Conservation (phyloP, 2,329 filamentous ascomycete species). For the Fusarium nematophilum region DNA sequence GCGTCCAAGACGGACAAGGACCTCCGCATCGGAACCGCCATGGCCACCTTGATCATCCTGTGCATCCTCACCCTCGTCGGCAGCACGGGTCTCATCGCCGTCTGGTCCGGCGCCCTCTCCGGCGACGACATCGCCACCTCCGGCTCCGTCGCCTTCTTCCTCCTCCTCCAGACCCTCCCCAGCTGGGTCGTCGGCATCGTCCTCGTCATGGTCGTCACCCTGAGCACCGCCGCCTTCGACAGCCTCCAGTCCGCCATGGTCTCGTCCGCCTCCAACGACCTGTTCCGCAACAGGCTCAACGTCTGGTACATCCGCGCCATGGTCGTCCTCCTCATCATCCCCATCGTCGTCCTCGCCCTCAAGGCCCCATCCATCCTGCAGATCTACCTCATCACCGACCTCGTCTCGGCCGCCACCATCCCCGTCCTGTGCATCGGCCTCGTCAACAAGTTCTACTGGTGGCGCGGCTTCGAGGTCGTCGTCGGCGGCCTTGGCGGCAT, state of each 20-base stretch:
- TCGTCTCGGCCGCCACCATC: slow-evolving; percentile 80
- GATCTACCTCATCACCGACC: slow-evolving; percentile 85
- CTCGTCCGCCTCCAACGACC: slow-evolving; percentile 84
- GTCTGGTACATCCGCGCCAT: slow-evolving; percentile 77
- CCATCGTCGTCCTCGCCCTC: slow-evolving; percentile 78
- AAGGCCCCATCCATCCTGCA: slow-evolving; percentile 80
- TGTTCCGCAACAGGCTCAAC: slow-evolving; percentile 84
- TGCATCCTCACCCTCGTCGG: slow-evolving; percentile 80
- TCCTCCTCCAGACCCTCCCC: slow-evolving; percentile 77
- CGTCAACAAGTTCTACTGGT: slow-evolving; percentile 76
- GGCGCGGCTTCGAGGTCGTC: slow-evolving; percentile 84
- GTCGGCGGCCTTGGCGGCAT: slow-evolving; percentile 82
- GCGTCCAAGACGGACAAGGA: slow-evolving; percentile 83
- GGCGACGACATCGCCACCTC: slow-evolving; percentile 65
- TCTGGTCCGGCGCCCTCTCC: slow-evolving; percentile 79
- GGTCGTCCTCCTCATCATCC: slow-evolving; percentile 79
- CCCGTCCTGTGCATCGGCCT: slow-evolving; percentile 81
- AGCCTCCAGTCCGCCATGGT: slow-evolving; percentile 86
- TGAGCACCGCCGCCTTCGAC: slow-evolving; percentile 84
- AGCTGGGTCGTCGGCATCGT: slow-evolving; percentile 86
- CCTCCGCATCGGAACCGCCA: slow-evolving; percentile 77
- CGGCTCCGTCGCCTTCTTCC: slow-evolving; percentile 79
- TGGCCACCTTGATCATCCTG: slow-evolving; percentile 73
- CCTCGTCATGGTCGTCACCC: slow-evolving; percentile 81
- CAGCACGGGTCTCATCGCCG: slow-evolving; percentile 77